phyloP scores from a whole-genome alignment of 208 protist genomes.

The Crithidia thermophila region DNA sequence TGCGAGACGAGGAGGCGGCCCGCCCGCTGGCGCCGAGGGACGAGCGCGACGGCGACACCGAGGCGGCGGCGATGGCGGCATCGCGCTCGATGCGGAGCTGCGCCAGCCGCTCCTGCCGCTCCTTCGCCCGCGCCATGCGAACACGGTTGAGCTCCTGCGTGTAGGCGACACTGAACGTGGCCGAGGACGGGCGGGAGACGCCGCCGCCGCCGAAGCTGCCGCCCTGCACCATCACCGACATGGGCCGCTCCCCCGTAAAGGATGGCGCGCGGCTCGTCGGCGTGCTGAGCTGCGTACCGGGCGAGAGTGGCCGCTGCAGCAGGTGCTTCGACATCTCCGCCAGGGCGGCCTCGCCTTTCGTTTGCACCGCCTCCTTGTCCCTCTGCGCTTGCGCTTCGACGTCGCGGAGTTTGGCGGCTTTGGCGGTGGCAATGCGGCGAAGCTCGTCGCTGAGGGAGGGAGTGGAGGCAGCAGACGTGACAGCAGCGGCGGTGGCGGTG shows the following conservation, averaged over 20 bases:
- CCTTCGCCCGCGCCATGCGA: constrained; percentile 23
- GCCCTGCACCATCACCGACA: constrained; percentile 8
- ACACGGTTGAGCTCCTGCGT: constrained; percentile 37
- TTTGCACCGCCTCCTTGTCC: constrained; percentile 26
- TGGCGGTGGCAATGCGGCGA: constrained; percentile 10
- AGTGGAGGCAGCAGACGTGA: background rate
- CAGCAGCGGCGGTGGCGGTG: background rate
- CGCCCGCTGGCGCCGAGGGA: constrained; percentile 2
- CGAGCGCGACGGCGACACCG: background rate
- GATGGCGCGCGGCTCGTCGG: background rate
- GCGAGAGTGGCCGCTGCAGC: constrained; percentile 1
- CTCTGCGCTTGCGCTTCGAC: constrained; percentile 18
- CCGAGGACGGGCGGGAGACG: constrained; percentile 3
- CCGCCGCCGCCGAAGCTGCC: constrained; percentile 5
- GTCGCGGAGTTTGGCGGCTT: constrained; percentile 18
- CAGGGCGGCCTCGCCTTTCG: constrained; percentile 18
- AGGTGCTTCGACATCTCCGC: constrained; percentile 16
- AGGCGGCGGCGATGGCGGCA: constrained; percentile 12
- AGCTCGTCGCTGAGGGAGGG: constrained; percentile 25
- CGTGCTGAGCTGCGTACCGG: background rate
- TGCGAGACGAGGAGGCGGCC: background rate
- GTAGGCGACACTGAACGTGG: constrained; percentile 21
- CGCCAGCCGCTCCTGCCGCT: constrained; percentile 40
- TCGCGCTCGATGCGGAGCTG: constrained; percentile 34
- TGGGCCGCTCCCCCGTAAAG: constrained; percentile 11